Evolutionary conservation across 116 monocot species (phyloP), one percentile per base, ranked within the genome.

Genomic region (Trichopus zeylanicus): DNA sequence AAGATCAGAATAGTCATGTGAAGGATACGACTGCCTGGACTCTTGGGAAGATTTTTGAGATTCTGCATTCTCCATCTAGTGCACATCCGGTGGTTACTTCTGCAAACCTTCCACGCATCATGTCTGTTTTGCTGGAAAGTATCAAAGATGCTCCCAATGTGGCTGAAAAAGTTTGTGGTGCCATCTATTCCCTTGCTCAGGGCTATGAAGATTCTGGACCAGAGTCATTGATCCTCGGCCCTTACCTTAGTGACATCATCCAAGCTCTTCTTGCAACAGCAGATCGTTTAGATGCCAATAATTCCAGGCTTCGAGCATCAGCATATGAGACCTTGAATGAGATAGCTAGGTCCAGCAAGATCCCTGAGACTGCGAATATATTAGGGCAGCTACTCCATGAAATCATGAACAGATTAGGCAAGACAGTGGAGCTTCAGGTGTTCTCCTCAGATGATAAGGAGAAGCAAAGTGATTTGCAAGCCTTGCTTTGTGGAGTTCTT

Each of bases 11-110:
- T 54, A 75, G 70, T 35, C 80, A 80, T 24, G 80, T 80, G 26
- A 80, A 75, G 70, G 80, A 80, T 63, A 80, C 80, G 25, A 80
- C 80, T 23, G 80, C 75, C 19, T 80, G 80, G 80, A 80, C 75
- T 7, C 75, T 80, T 63, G 77, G 77, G 21, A 67, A 63, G 34
- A 67, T 77, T 32, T 77, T 77, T 63, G 77, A 77, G 57, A 59
- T 80, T 16, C 67, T 80, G 23, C 80, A 80, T 56, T 62, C 67
- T 24, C 60, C 80, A 32, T 60, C 60, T 15, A 48, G 68, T 32
- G 64, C 64, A 15, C 38, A 60, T 11, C 68, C 75, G 3, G 65
- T 81, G 1, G 65, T 81, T 31, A 81, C 71, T 18, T 10, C 3
- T 7, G 62, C 64, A 26, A 81, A 69, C 34, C 69, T 68, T 63